phyloP scores from a whole-genome alignment of 2,329 filamentous ascomycete species.

The Sarocladium kiliense region DNA sequence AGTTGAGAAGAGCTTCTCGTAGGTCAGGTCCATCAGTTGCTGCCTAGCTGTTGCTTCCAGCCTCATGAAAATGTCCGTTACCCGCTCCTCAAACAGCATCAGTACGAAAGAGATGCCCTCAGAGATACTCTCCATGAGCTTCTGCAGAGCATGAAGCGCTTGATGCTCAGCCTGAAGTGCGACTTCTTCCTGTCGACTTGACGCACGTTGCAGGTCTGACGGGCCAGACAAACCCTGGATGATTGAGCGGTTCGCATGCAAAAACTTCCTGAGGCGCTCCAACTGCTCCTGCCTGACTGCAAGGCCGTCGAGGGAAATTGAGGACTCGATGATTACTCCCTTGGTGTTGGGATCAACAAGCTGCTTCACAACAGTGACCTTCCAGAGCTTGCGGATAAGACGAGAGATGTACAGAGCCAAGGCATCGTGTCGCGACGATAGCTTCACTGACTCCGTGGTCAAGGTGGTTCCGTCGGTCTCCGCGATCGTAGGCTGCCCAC shows the following conservation, averaged over 20 bases:
- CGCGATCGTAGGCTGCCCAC: conserved; percentile 78
- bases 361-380: conserved; percentile 63
- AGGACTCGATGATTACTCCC: conserved; percentile 59
- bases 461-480: conserved; percentile 68
- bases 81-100: conserved; percentile 89
- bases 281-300: conserved; percentile 74
- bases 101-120: conserved; percentile 96
- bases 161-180: conserved; percentile 92
- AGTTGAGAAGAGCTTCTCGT: conserved; percentile 80
- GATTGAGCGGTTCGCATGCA: conserved; percentile 80
- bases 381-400: conserved; percentile 87
- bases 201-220: conserved; percentile 71
- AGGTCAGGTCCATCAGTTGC: conserved; percentile 72
- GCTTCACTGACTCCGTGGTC: conserved; percentile 74
- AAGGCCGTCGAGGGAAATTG: conserved; percentile 63
- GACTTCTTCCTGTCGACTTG: conserved; percentile 83
- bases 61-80: conserved; percentile 78
- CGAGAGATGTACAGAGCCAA: conserved; percentile 83
- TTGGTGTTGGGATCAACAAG: conserved; percentile 44
- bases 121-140: conserved; percentile 82
- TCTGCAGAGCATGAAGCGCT: conserved; percentile 78
- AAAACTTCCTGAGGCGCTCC: conserved; percentile 72
- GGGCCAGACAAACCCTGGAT: conserved; percentile 94
- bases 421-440: conserved; percentile 85
- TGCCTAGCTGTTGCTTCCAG: conserved; percentile 66